Evolutionary conservation across 306 rosid genomes (phyloP), one percentile per base, ranked within the genome.

Genomic region (Medicago ruthenica): DNA sequence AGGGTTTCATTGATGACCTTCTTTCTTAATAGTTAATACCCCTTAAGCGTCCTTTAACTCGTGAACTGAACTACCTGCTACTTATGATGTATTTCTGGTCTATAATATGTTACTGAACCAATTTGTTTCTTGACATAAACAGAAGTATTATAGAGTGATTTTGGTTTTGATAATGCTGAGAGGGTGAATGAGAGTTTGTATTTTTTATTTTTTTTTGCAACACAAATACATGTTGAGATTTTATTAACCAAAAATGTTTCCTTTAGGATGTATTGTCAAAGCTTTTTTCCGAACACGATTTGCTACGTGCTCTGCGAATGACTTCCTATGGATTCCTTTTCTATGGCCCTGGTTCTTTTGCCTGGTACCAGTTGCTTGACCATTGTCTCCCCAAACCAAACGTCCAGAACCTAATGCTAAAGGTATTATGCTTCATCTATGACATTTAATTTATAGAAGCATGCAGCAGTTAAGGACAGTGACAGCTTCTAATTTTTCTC

Each of bases 261-360:
- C 57, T 36, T 22, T 74, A 92, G 98, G 96, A 92, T 79, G 80
- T 16, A 17, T 41, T 78, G 36, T 80, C 70, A 85, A 81, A 68
- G 78, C 86, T 78, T 40, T 86, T 90, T 42, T 78, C 86, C 6
- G 87, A 89, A 72, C 97, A 95, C 76, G 97, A 92, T 76, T 95
- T 96, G 96, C 81, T 92, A 36, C 97, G 97, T 67, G 86, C 97
- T 58, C 76, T 95, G 66, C 86, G 97, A 75, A 95, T 95, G 97
- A 68, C 89, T 81, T 92, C 99, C 53, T 95, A 95, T 77, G 99
- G 99, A 62, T 84, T 92, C 86, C 89, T 95, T 71, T 20, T 87
- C 34, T 92, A 95, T 70, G 99, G 99, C 17, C 99, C 99, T 21
- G 97, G 99, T 61, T 92, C 99, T 62, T 92, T 86, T 86, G 92